Conservation (phyloP, 1,284 basidiomycete species). For the Microbotryum silenes-acaulis region DNA sequence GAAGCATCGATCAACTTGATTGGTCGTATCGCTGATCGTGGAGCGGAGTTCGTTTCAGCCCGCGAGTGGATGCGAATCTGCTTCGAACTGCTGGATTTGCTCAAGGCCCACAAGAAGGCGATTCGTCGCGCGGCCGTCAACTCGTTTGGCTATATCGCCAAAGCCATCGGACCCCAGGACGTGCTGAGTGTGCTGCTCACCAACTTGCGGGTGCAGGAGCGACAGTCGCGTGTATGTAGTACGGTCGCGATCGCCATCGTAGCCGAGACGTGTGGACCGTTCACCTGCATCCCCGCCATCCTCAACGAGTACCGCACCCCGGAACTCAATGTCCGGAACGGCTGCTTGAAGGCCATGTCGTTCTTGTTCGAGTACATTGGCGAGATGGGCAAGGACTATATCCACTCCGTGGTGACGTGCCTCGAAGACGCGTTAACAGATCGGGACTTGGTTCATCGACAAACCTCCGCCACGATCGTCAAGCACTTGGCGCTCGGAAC, state of each 20-base stretch:
- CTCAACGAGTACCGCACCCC: slow-evolving; percentile 94
- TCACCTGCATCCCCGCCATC: slow-evolving; percentile 98
- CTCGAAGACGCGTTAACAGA: slow-evolving; percentile 97
- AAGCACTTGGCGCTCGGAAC: slow-evolving; percentile 97
- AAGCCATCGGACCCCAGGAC: slow-evolving; percentile 97
- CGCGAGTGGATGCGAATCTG: slow-evolving; percentile 99
- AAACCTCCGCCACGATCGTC: slow-evolving; percentile 97
- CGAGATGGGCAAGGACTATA: slow-evolving; percentile 98
- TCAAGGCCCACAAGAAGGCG: slow-evolving; percentile 99
- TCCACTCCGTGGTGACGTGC: slow-evolving; percentile 93
- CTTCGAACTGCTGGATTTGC: slow-evolving; percentile 91
- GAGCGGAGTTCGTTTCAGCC: slow-evolving; percentile 95
- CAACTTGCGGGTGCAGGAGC: slow-evolving; percentile 95
- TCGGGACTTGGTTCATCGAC: slow-evolving; percentile 94
- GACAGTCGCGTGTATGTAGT: slow-evolving; percentile 96
- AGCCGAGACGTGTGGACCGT: slow-evolving; percentile 95
- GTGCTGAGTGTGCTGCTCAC: slow-evolving; percentile 93
- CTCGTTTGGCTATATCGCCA: slow-evolving; percentile 98
- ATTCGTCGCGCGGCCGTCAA: slow-evolving; percentile 98
- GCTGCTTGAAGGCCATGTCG: slow-evolving; percentile 94
- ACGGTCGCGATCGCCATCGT: slow-evolving; percentile 98
- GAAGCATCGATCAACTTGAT: slow-evolving; percentile 99
- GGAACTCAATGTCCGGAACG: slow-evolving; percentile 97
- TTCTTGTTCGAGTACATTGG: slow-evolving; percentile 99
- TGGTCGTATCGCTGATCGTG: slow-evolving; percentile 97